phyloP scores from a whole-genome alignment of 2,329 filamentous ascomycete genomes.

The Shiraia sp. region DNA sequence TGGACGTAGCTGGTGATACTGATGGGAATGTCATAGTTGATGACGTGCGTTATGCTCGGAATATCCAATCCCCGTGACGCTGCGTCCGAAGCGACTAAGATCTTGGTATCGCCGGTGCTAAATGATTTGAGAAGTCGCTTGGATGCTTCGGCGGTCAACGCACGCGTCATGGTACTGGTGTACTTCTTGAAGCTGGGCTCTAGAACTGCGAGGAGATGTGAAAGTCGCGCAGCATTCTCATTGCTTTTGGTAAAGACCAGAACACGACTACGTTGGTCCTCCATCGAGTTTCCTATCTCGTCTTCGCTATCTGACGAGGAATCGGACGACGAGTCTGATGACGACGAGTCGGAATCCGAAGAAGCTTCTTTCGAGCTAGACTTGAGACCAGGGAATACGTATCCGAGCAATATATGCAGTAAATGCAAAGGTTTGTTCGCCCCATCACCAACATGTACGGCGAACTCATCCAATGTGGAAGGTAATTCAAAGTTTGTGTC shows the following conservation, averaged over 20 bases:
- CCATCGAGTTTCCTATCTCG: slow-evolving; percentile 10
- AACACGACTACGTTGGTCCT: slow-evolving; percentile 46
- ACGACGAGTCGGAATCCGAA: slow-evolving; percentile 14
- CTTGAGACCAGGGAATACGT: slow-evolving; percentile 43
- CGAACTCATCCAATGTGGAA: slow-evolving; percentile 51
- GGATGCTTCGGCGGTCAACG: slow-evolving; percentile 72
- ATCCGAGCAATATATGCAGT: slow-evolving; percentile 70
- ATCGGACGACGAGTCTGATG: slow-evolving; percentile 14
- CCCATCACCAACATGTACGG: slow-evolving; percentile 55
- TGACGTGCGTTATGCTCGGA: slow-evolving; percentile 75
- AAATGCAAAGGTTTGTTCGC: slow-evolving; percentile 74
- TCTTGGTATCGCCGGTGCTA: slow-evolving; percentile 62
- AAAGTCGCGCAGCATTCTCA: slow-evolving; percentile 83
- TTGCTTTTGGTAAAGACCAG: slow-evolving; percentile 92
- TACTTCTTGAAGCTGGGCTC: slow-evolving; percentile 60
- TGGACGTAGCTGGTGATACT: slow-evolving; percentile 86
- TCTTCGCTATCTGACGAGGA: no score
- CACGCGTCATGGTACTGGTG: slow-evolving; percentile 75
- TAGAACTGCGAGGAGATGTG: slow-evolving; percentile 73
- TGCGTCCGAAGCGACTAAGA: slow-evolving; percentile 91
- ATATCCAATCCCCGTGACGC: slow-evolving; percentile 89
- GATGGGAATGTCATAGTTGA: slow-evolving; percentile 91
- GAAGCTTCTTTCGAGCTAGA: slow-evolving; percentile 1
- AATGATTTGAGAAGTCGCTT: slow-evolving; percentile 71
- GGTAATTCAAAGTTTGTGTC: slow-evolving; percentile 61